A percentile compares a stretch with the other conserved stretches of the same genome.
These are phyloP conservation scores for Colletotrichum trifolii DNA, from an alignment of 2,329 filamentous ascomycete genomes.

Conservation along the genomic window DNA sequence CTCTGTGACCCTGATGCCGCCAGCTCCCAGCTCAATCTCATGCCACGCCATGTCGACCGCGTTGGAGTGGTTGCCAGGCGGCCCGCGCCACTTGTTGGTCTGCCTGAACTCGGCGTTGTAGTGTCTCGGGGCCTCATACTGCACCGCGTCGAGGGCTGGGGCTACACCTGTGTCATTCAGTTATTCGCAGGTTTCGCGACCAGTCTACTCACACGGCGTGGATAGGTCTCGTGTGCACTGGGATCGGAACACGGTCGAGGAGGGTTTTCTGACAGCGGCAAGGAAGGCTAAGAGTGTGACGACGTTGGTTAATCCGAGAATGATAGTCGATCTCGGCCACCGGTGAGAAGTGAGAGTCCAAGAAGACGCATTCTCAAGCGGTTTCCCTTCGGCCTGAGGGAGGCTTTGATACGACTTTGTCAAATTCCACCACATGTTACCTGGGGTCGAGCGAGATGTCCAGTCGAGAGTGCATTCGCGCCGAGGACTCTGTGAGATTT, in stretches of 20 bases:
- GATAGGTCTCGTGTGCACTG: slow-evolving; percentile 12
- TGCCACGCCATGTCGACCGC: slow-evolving; percentile 25
- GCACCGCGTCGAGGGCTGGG: slow-evolving; percentile 21
- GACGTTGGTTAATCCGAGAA: slow-evolving; percentile 1
- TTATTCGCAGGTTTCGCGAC: too few species aligned
- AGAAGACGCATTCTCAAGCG: not conserved
- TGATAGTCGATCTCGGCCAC: not conserved
- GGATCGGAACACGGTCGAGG: accelerated
- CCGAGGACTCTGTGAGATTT: too few species aligned
- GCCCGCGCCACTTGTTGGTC: slow-evolving; percentile 28
- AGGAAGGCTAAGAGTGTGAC: slow-evolving; percentile 1
- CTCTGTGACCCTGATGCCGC: slow-evolving; percentile 21
- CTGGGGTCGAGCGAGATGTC: not conserved
- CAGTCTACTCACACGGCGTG: slow-evolving; percentile 5
- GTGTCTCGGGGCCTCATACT: slow-evolving; percentile 9
- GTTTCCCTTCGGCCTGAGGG: slow-evolving; percentile 9
- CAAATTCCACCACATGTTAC: slow-evolving; percentile 17
- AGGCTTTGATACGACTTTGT: slow-evolving; percentile 1
- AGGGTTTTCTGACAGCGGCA: not conserved
- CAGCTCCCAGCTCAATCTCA: slow-evolving; percentile 25
- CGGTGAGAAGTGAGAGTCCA: not conserved
- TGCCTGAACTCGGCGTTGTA: slow-evolving; percentile 32
- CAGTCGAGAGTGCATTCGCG: not conserved
- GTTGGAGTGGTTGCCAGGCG: slow-evolving; percentile 24
- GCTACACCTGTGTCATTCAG: not conserved